Evolutionary conservation across 2,329 filamentous ascomycete genomes (phyloP).

Genomic region (Thielaviopsis punctulata): DNA sequence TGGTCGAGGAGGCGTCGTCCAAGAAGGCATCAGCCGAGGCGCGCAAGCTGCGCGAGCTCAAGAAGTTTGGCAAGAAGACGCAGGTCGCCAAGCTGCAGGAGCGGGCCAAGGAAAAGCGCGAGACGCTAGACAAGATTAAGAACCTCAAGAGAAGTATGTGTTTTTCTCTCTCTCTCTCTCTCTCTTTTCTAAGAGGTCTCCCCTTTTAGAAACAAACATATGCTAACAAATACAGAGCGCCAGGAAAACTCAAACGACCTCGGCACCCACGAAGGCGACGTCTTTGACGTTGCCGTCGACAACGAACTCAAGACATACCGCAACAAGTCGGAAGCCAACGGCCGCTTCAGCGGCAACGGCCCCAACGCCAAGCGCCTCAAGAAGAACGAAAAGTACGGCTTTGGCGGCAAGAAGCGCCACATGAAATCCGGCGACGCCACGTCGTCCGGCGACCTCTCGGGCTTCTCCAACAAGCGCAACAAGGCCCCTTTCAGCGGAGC

Average conservation of each 20-base stretch:
- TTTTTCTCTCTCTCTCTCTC: not conserved
- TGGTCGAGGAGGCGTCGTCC: slow-evolving; percentile 76
- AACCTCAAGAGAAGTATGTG: slow-evolving; percentile 81
- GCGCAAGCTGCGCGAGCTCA: slow-evolving; percentile 78
- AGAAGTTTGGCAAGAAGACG: slow-evolving; percentile 98
- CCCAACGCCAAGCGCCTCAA: slow-evolving; percentile 65
- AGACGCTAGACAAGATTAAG: slow-evolving; percentile 91
- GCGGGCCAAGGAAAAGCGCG: slow-evolving; percentile 76
- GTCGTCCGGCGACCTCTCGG: slow-evolving; percentile 64
- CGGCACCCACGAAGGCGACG: slow-evolving; percentile 58
- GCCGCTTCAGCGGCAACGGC: slow-evolving; percentile 21
- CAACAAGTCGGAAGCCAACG: slow-evolving; percentile 22
- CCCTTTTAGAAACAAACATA: slow-evolving; percentile 14
- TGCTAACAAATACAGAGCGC: slow-evolving; percentile 46
- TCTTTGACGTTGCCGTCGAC: slow-evolving; percentile 84
- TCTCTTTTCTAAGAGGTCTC: not conserved
- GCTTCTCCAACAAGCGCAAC: slow-evolving; percentile 56
- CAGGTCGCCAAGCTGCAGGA: slow-evolving; percentile 94
- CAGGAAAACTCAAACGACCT: slow-evolving; percentile 47
- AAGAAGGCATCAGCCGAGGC: slow-evolving; percentile 91
- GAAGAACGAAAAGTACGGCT: slow-evolving; percentile 89
- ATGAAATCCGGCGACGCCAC: slow-evolving; percentile 78
- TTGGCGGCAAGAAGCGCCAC: slow-evolving; percentile 87
- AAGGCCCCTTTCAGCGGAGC: slow-evolving; percentile 10
- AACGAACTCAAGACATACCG: slow-evolving; percentile 32